phyloP scores from a whole-genome alignment of 192 early-diverging fungal species.

The Powellomyces hirtus region DNA sequence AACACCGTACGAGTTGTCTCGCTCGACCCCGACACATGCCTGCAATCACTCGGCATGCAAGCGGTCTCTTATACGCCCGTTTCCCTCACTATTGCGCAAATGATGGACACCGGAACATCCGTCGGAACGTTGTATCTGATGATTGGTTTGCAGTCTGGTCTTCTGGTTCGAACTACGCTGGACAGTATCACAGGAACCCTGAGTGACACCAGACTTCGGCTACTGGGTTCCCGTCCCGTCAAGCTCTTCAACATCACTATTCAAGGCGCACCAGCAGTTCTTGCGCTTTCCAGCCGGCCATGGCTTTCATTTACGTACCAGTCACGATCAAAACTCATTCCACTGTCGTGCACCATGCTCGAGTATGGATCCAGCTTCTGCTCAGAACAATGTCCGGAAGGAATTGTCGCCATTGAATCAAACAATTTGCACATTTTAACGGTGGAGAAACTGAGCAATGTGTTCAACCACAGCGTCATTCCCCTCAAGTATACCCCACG shows the following conservation, averaged over 20 bases:
- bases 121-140: conserved; percentile 72
- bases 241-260: conserved; percentile 73
- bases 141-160: conserved; percentile 87
- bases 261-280: conserved; percentile 66
- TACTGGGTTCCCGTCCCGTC: conserved; percentile 82
- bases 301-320: conserved; percentile 87
- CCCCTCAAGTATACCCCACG: conserved; percentile 89
- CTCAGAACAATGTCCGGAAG: conserved; percentile 84
- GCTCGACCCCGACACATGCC: conserved; percentile 73
- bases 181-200: conserved; percentile 82
- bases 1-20: conserved; percentile 86
- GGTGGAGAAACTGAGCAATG: conserved; percentile 75
- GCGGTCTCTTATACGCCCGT: conserved; percentile 48
- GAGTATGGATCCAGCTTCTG: conserved; percentile 81
- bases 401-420: conserved; percentile 82
- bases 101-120: conserved; percentile 70
- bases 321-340: conserved; percentile 68
- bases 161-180: conserved; percentile 80
- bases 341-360: conserved; percentile 66
- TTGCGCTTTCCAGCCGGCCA: conserved; percentile 81
- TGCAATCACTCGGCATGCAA: conserved; percentile 74
- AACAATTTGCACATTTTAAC: conserved; percentile 81
- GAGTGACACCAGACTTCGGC: conserved; percentile 76
- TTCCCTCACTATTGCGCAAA: conserved; percentile 76
- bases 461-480: conserved; percentile 81